phyloP scores from a whole-genome alignment of 2,329 filamentous ascomycete species.

The Calonectria hongkongensis region DNA sequence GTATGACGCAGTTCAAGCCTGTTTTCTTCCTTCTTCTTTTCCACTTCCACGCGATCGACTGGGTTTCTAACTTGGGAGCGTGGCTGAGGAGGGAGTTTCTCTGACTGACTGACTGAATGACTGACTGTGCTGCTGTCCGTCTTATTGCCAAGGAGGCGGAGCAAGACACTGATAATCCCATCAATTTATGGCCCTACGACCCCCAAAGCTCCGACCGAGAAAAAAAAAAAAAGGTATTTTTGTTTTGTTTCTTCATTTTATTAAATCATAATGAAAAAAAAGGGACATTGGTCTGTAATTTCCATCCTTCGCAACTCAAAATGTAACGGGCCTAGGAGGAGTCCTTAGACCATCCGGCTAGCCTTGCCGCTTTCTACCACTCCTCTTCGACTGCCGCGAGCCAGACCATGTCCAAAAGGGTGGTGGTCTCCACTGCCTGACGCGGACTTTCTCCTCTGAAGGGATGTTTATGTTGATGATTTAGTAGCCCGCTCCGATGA shows the following conservation, averaged over 20 bases:
- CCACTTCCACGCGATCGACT: background rate
- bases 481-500: constrained; percentile 6
- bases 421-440: constrained; percentile 10
- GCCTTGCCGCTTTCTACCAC: constrained; percentile 23
- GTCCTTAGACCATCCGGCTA: background rate
- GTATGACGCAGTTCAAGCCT: background rate
- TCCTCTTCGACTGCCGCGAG: background rate
- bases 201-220: background rate
- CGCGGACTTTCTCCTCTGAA: constrained; percentile 19
- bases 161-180: constrained; percentile 12
- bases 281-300: background rate
- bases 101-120: constrained; percentile 13
- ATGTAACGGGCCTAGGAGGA: background rate
- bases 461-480: constrained; percentile 2
- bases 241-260: background rate
- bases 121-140: background rate
- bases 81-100: constrained; percentile 9
- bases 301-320: constrained; percentile 17
- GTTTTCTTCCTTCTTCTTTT: background rate
- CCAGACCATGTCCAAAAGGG: constrained; percentile 14
- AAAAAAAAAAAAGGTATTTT: background rate
- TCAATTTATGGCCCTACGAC: background rate
- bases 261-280: background rate
- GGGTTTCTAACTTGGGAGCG: constrained; percentile 17
- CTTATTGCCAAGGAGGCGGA: constrained; percentile 6